A percentile compares a stretch with the other conserved stretches of the same genome.
Evolutionary conservation across 306 rosid species (phyloP).

Genomic region (Ammopiptanthus mongolicus): DNA sequence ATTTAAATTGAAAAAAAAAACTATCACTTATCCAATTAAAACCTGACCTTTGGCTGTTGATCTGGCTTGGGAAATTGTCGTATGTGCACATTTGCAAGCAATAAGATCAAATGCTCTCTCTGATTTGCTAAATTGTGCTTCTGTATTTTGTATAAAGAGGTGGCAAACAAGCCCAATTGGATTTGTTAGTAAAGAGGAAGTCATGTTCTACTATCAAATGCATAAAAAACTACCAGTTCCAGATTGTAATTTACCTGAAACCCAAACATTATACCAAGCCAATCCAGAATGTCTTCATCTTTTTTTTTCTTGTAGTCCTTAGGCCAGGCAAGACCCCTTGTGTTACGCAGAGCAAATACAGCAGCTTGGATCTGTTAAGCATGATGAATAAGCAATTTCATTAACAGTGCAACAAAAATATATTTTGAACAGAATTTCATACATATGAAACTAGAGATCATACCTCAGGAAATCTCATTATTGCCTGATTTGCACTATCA

Average conservation of each 20-base stretch:
- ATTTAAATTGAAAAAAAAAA: neutral
- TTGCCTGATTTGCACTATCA: constrained; percentile 91
- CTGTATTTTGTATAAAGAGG: constrained; percentile 39
- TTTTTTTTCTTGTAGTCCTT: constrained; percentile 76
- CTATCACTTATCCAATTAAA: neutral
- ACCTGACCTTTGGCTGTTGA: constrained; percentile 94
- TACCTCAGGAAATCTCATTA: constrained; percentile 96
- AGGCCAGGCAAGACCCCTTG: constrained; percentile 93
- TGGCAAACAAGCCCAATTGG: constrained; percentile 11
- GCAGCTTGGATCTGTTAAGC: constrained; percentile 82
- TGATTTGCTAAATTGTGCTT: constrained; percentile 90
- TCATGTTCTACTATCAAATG: neutral
- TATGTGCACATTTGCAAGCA: constrained; percentile 96
- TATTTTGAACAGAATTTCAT: neutral
- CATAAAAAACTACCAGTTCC: neutral
- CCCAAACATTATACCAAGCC: constrained; percentile 97
- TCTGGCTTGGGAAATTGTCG: constrained; percentile 93
- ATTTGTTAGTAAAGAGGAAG: neutral
- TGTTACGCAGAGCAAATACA: constrained; percentile 87
- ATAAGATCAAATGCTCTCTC: constrained; percentile 87
- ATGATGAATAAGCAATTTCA: neutral
- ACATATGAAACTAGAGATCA: neutral
- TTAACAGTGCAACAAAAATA: neutral
- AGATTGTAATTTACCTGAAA: constrained; percentile 65
- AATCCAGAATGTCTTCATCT: constrained; percentile 92